Evolutionary conservation across 257 asterid genomes (phyloP).

Genomic region (Thymus mandschuricus): DNA sequence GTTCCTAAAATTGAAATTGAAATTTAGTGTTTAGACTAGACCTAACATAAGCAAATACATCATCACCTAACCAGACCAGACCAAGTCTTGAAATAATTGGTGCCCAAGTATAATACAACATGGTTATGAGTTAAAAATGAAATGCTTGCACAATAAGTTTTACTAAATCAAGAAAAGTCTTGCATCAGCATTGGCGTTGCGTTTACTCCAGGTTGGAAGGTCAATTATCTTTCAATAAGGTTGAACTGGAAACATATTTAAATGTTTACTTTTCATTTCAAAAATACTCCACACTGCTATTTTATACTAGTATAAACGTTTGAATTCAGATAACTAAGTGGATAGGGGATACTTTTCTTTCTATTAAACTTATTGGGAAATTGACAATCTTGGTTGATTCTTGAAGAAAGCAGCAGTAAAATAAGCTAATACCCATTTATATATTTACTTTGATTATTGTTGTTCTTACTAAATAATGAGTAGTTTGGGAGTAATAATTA

Average conservation of each 20-base stretch:
- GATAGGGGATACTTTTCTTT: neutral
- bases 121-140: neutral
- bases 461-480: neutral
- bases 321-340: too few relatives aligned
- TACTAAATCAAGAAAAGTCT: slow-evolving; percentile 13
- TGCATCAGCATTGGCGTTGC: slow-evolving; percentile 28
- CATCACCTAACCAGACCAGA: slow-evolving; percentile 31
- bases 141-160: slow-evolving; percentile 37
- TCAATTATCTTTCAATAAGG: slow-evolving; percentile 20
- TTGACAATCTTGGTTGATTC: neutral
- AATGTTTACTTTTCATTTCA: too few relatives aligned
- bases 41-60: slow-evolving; percentile 34
- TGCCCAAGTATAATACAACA: slow-evolving; percentile 7
- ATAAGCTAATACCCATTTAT: neutral
- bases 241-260: slow-evolving; percentile 13
- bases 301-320: too few relatives aligned
- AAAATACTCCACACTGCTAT: too few relatives aligned
- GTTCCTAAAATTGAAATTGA: too few relatives aligned
- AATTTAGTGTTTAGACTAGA: neutral
- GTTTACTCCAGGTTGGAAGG: neutral
- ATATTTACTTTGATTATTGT: neutral
- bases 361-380: slow-evolving; percentile 1
- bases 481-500: neutral
- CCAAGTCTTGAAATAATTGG: slow-evolving; percentile 33
- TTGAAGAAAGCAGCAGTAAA: neutral